These are phyloP conservation scores for Blastobotrys malaysiensis DNA, from an alignment of 1,139 yeast genomes.

Conservation along the genomic window DNA sequence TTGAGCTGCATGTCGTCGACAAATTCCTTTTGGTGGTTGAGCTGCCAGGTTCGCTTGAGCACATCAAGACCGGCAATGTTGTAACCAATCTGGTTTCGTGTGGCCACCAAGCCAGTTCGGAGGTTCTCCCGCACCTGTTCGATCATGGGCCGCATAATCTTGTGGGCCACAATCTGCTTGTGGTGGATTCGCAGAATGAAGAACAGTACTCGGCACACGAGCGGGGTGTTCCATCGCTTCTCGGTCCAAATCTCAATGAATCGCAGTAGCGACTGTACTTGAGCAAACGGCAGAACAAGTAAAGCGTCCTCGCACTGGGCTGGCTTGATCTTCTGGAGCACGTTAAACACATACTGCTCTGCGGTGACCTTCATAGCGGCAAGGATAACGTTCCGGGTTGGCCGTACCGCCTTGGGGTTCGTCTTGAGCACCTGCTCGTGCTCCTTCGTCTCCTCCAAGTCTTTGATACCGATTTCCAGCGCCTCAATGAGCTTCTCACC, in stretches of 20 bases:
- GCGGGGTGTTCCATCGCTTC: slow-evolving; percentile 41
- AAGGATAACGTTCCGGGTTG: slow-evolving; percentile 64
- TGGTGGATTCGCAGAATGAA: slow-evolving; percentile 70
- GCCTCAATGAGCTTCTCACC: slow-evolving; percentile 95
- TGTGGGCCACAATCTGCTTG: slow-evolving; percentile 50
- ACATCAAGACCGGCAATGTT: slow-evolving; percentile 79
- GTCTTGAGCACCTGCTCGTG: slow-evolving; percentile 44
- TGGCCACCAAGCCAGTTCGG: slow-evolving; percentile 43
- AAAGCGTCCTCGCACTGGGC: slow-evolving; percentile 91
- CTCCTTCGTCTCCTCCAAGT: slow-evolving; percentile 53
- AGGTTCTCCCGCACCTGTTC: slow-evolving; percentile 33
- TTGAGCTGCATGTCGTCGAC: slow-evolving; percentile 63
- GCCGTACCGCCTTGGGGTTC: slow-evolving; percentile 49
- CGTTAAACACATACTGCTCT: slow-evolving; percentile 71
- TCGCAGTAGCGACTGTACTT: slow-evolving; percentile 61
- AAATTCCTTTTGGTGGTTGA: slow-evolving; percentile 67
- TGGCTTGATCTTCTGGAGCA: slow-evolving; percentile 62
- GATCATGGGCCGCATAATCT: slow-evolving; percentile 34
- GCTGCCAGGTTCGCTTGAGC: slow-evolving; percentile 71
- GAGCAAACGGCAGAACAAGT: slow-evolving; percentile 83
- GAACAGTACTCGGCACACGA: slow-evolving; percentile 69
- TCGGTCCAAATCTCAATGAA: slow-evolving; percentile 75
- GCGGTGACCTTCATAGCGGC: slow-evolving; percentile 68
- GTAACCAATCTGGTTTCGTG: slow-evolving; percentile 66
- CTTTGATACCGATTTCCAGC: slow-evolving; percentile 72